These are phyloP conservation scores for Parasitella parasitica DNA, from an alignment of 371 early-diverging fungal species.

Conservation along the genomic window DNA sequence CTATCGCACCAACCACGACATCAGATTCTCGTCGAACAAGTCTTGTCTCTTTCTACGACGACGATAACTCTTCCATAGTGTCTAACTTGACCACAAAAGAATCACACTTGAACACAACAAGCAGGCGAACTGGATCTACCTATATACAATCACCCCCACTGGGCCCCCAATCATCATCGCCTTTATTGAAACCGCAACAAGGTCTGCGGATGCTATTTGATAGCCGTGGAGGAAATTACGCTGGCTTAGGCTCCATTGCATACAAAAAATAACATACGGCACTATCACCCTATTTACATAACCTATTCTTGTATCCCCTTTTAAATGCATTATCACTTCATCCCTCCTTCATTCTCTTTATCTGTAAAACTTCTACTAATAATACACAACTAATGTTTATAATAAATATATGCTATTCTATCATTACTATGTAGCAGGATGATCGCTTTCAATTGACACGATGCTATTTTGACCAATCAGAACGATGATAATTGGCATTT, in stretches of 20 bases:
- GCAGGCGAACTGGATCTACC: not conserved
- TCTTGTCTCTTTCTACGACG: slow-evolving; percentile 5
- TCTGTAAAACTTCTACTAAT: no score
- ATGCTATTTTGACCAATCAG: not conserved
- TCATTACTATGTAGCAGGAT: no score
- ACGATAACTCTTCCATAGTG: slow-evolving; percentile 1
- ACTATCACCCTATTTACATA: not conserved
- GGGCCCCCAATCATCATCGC: slow-evolving; percentile 11
- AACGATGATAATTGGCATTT: not conserved
- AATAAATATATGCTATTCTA: no score
- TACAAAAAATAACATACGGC: not conserved
- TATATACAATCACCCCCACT: slow-evolving; percentile 21
- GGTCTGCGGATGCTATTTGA: slow-evolving; percentile 18
- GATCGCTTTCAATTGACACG: no score
- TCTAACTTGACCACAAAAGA: not conserved
- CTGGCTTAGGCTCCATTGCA: slow-evolving; percentile 18
- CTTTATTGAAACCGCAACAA: slow-evolving; percentile 17
- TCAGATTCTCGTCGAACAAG: slow-evolving; percentile 10
- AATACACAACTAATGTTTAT: no score
- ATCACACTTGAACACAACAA: not conserved
- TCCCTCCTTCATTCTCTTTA: no score
- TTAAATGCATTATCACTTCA: not conserved
- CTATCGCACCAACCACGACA: slow-evolving; percentile 1
- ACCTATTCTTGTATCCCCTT: not conserved
- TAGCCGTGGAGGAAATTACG: slow-evolving; percentile 1